Evolutionary conservation across 768 basidiomycete genomes (phyloP).

Genomic region (Xerocomellus chrysenteron): DNA sequence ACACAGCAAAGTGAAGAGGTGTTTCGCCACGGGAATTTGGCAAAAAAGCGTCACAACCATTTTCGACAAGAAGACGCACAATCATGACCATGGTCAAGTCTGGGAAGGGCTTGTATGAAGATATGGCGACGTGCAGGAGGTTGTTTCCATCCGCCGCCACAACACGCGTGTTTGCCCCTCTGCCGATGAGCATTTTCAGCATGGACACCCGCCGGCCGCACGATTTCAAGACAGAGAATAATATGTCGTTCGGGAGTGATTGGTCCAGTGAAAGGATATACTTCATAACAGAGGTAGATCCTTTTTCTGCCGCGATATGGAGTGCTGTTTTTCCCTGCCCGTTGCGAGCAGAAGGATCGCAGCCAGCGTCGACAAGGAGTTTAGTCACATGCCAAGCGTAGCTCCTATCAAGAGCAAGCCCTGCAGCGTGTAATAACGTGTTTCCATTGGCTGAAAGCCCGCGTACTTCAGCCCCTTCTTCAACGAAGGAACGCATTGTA

Average conservation of each 20-base stretch:
- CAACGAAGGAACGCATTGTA: neutral
- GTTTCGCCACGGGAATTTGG: neutral
- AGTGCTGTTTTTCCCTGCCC: neutral
- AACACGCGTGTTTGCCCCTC: neutral
- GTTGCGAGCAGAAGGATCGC: neutral
- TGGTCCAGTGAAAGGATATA: neutral
- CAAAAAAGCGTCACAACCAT: slow-evolving; percentile 2
- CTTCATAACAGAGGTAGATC: neutral
- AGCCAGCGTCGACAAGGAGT: neutral
- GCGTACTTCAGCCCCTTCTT: neutral
- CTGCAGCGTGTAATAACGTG: neutral
- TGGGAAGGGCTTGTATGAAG: neutral
- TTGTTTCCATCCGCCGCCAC: neutral
- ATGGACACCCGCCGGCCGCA: neutral
- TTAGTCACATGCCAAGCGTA: neutral
- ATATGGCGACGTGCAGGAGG: neutral
- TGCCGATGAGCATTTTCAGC: neutral
- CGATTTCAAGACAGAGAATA: neutral
- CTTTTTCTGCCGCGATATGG: neutral
- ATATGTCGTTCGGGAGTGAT: slow-evolving; percentile 1
- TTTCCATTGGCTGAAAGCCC: neutral
- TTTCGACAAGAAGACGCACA: neutral
- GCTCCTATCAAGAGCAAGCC: neutral
- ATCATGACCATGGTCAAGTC: neutral
- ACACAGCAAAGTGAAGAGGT: slow-evolving; percentile 5